A percentile compares a stretch with the other conserved stretches of the same genome.
These are phyloP conservation scores for Salix exigua DNA, from an alignment of 345 rosid species.

Conservation along the genomic window DNA sequence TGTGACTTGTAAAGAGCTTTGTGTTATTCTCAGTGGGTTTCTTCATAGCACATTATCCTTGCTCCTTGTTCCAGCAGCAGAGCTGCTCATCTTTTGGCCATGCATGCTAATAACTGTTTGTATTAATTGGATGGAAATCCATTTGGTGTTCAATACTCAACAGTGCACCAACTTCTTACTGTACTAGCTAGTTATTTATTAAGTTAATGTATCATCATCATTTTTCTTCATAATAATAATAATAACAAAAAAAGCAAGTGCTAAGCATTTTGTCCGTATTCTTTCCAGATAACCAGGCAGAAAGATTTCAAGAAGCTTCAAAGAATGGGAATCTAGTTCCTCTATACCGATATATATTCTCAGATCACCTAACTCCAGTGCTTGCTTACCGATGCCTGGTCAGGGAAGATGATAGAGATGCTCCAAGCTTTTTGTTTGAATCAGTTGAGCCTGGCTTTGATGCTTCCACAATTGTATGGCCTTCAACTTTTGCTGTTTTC, in stretches of 20 bases:
- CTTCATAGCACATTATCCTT: background rate
- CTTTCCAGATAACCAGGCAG: conserved; percentile 47
- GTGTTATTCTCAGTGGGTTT: background rate
- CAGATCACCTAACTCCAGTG: conserved; percentile 91
- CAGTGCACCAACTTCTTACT: background rate
- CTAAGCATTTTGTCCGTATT: background rate
- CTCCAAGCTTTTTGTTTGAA: conserved; percentile 92
- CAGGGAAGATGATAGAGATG: conserved; percentile 90
- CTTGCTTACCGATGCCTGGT: conserved; percentile 86
- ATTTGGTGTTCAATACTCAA: background rate
- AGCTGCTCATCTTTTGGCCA: background rate
- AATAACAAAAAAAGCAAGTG: background rate
- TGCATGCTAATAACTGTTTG: background rate
- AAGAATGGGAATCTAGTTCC: conserved; percentile 77
- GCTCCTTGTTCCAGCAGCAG: background rate
- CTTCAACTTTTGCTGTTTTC: background rate
- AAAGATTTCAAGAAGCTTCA: conserved; percentile 62
- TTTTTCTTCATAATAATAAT: background rate
- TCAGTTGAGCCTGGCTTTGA: conserved; percentile 77
- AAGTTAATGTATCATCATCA: background rate
- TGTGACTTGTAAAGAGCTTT: background rate
- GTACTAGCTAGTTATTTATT: background rate
- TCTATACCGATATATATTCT: conserved; percentile 61
- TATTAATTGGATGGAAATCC: background rate
- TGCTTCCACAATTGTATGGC: conserved; percentile 58